These are phyloP conservation scores for Pisolithus sp. DNA, from an alignment of 768 basidiomycete genomes.

Conservation along the genomic window DNA sequence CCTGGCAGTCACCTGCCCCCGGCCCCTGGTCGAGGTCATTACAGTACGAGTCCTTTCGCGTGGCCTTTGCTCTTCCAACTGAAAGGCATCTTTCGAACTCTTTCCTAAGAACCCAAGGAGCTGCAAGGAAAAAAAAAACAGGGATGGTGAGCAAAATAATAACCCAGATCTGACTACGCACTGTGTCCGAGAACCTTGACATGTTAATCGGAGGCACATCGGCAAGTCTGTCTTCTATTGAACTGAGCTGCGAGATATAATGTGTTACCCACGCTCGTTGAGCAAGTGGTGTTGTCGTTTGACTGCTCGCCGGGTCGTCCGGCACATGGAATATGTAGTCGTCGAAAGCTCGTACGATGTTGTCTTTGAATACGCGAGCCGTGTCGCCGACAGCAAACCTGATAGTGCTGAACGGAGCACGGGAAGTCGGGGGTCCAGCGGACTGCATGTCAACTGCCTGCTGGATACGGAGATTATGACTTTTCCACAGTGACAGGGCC, in stretches of 20 bases:
- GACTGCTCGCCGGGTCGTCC: background rate
- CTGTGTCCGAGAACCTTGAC: constrained; percentile 15
- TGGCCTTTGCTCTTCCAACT: constrained; percentile 23
- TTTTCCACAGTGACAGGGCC: constrained; percentile 26
- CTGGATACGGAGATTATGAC: constrained; percentile 27
- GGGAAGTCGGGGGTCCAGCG: constrained; percentile 8
- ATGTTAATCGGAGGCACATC: constrained; percentile 23
- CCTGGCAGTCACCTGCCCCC: constrained; percentile 9
- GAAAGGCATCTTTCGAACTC: constrained; percentile 19
- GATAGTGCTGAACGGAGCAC: constrained; percentile 17
- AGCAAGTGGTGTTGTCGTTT: constrained; percentile 15
- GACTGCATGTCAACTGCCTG: constrained; percentile 28
- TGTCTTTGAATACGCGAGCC: constrained; percentile 4
- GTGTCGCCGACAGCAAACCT: constrained; percentile 7
- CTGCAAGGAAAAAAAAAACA: constrained; percentile 11
- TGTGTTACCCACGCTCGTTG: constrained; percentile 28
- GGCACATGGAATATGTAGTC: constrained; percentile 2
- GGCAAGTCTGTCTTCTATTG: constrained; percentile 16
- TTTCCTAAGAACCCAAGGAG: constrained; percentile 23
- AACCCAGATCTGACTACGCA: constrained; percentile 2
- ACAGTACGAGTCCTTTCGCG: constrained; percentile 17
- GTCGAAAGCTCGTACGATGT: constrained; percentile 13
- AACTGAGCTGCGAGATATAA: constrained; percentile 19
- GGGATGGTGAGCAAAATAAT: background rate
- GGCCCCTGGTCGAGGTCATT: constrained; percentile 6